These are phyloP conservation scores for Sordariomycetes sp. DNA, from an alignment of 2,329 filamentous ascomycete species.

Conservation along the genomic window DNA sequence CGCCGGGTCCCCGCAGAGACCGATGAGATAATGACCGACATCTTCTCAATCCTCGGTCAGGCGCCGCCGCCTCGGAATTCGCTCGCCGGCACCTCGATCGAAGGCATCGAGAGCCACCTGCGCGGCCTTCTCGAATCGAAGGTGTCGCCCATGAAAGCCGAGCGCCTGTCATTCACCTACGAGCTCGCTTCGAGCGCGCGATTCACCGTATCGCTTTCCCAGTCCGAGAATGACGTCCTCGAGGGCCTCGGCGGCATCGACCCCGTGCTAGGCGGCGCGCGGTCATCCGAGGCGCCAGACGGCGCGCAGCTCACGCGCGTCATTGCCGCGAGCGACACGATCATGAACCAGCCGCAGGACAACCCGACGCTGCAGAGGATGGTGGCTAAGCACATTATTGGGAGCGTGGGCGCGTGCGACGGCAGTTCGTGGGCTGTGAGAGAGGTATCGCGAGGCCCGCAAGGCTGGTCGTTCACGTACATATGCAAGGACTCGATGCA, in stretches of 20 bases:
- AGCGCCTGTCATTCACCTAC: conserved; percentile 35
- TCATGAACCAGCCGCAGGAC: conserved; percentile 37
- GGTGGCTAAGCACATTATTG: conserved; percentile 37
- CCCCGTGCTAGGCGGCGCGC: conserved; percentile 16
- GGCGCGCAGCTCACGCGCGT: conserved; percentile 19
- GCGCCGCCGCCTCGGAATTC: not conserved
- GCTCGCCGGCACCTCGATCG: conserved; percentile 16
- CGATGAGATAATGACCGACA: not conserved
- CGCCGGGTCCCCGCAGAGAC: not conserved
- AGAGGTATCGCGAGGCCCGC: conserved; percentile 28
- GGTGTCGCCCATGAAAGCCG: conserved; percentile 33
- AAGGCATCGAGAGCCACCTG: conserved; percentile 37
- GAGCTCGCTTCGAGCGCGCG: conserved; percentile 32
- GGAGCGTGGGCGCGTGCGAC: conserved; percentile 31
- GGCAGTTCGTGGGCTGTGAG: conserved; percentile 36
- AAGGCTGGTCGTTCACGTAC: conserved; percentile 44
- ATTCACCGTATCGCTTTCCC: conserved; percentile 28
- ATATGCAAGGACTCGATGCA: conserved; percentile 40
- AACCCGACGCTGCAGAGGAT: conserved; percentile 36
- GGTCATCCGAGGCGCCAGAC: conserved; percentile 10
- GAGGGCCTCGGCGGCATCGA: conserved; percentile 22
- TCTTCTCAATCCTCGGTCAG: conserved; percentile 2
- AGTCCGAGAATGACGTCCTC: conserved; percentile 22
- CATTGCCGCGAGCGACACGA: conserved; percentile 31
- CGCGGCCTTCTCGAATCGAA: conserved; percentile 27